Percentiles rank a stretch among this genome's conserved stretches.
phyloP scores from a whole-genome alignment of 2,329 filamentous ascomycete species.

The Monilinia laxa region DNA sequence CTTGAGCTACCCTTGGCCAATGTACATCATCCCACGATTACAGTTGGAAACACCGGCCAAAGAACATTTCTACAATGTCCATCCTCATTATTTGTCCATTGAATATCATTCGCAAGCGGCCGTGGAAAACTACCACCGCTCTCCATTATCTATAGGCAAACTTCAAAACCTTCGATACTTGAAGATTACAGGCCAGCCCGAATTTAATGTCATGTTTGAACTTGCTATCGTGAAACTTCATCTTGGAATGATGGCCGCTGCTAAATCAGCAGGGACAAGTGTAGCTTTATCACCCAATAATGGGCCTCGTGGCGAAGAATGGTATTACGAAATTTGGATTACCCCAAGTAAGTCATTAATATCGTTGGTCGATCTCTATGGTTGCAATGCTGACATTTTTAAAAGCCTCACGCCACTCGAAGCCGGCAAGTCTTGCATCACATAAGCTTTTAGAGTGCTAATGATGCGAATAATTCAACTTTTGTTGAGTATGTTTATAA shows the following conservation, averaged over 20 bases:
- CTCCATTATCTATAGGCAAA: constrained; percentile 17
- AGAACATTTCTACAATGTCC: constrained; percentile 20
- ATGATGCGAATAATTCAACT: neutral
- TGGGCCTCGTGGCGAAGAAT: constrained; percentile 20
- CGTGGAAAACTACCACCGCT: constrained; percentile 17
- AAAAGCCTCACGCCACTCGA: constrained; percentile 6
- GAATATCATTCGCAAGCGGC: constrained; percentile 20
- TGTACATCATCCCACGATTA: constrained; percentile 19
- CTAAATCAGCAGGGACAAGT: constrained; percentile 6
- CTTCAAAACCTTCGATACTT: constrained; percentile 15
- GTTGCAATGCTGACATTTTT: constrained; percentile 1
- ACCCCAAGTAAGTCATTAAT: constrained; percentile 16
- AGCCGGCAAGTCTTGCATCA: constrained; percentile 4
- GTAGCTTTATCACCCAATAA: constrained; percentile 21
- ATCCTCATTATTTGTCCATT: constrained; percentile 20
- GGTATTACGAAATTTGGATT: constrained; percentile 24
- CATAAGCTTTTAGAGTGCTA: constrained; percentile 2
- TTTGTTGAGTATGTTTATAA: neutral
- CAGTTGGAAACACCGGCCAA: constrained; percentile 11
- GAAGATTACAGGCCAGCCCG: constrained; percentile 21
- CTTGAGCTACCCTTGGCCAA: constrained; percentile 19
- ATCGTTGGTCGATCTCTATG: neutral
- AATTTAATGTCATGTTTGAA: constrained; percentile 20
- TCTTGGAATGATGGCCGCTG: constrained; percentile 20
- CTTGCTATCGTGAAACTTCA: constrained; percentile 22